phyloP scores from a whole-genome alignment of 371 early-diverging fungal species.

The Rhizopus sp. region DNA sequence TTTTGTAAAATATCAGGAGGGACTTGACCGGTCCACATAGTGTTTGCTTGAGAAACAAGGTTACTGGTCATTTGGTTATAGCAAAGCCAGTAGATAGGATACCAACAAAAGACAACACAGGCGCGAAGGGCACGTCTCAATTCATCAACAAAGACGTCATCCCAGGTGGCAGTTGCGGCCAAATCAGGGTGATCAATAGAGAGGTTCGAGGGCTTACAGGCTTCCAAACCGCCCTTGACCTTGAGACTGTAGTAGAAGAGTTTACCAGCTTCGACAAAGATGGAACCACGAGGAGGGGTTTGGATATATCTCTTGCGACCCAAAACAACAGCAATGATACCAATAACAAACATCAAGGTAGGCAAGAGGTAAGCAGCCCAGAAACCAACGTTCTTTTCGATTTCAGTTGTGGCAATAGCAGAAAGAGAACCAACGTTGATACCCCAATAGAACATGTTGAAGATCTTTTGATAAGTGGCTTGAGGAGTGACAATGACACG shows the following conservation, averaged over 20 bases:
- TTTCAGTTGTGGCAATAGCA: slow-evolving; percentile 63
- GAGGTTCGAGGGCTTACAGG: slow-evolving; percentile 42
- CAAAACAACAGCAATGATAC: slow-evolving; percentile 56
- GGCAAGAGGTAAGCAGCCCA: slow-evolving; percentile 75
- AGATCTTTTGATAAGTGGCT: slow-evolving; percentile 51
- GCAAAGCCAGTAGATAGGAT: slow-evolving; percentile 79
- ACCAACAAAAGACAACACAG: slow-evolving; percentile 73
- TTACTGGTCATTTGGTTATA: slow-evolving; percentile 78
- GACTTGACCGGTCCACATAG: slow-evolving; percentile 68
- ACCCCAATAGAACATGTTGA: slow-evolving; percentile 75
- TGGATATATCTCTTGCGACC: slow-evolving; percentile 64
- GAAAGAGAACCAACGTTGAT: slow-evolving; percentile 79
- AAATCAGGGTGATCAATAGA: slow-evolving; percentile 35
- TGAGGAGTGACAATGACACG: slow-evolving; percentile 54
- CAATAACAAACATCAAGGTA: slow-evolving; percentile 67
- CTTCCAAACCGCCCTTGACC: slow-evolving; percentile 35
- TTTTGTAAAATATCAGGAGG: slow-evolving; percentile 68
- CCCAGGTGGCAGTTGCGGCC: slow-evolving; percentile 53
- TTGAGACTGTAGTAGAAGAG: slow-evolving; percentile 25
- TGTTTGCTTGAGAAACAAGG: slow-evolving; percentile 70
- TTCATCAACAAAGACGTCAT: slow-evolving; percentile 75
- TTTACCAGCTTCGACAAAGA: slow-evolving; percentile 46
- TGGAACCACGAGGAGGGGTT: slow-evolving; percentile 63
- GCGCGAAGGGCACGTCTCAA: slow-evolving; percentile 64
- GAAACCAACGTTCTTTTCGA: slow-evolving; percentile 59